Base-by-base conservation (phyloP, 164 flowering plant species). In the Magnolia changhungtana region DNA sequence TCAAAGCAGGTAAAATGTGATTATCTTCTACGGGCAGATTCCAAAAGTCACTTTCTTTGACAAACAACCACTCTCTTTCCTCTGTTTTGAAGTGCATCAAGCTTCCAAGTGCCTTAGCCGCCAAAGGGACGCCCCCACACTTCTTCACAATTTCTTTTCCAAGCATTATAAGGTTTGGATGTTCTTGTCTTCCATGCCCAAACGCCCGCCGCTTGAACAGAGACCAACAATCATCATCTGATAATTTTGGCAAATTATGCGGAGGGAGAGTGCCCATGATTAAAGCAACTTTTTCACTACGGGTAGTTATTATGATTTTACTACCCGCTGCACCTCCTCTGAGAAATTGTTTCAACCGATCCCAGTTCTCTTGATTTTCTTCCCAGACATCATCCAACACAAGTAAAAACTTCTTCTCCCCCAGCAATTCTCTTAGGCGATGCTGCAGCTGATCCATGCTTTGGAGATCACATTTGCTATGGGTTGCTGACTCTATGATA, bases 71-170 rank as follows among this genome's bases (percentile, higher is more conserved):
- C 13, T 73, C 79, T 0, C 49, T 5, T 51, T 63, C 63, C 21
- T 66, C 51, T 16, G 59, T 61, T 50, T 80, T 76, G 7, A 27
- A 50, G 19, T 71, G 67, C 76, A 80, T 16, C 3, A 73, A 61
- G n/a, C 79, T 51, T 27, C 77, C 82, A 0, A 80, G 19, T 8
- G 71, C 24, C 52, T 80, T 76, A 1, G 58, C 82, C 0, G 76
- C 76, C 4, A 80, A 61, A 14, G 82, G 82, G 3, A 80, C 27
- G 49, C 82, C 82, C 27, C 63, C 37, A 64, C 82, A 80, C 29
- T 76, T 80, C 3, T 61, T 50, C 1, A 72, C 78, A 29, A 78
- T 72, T 37, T 75, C 55, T 23, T 64, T 63, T 8, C 77, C 78
- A 68, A 64, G 69, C 1, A 27, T 10, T 2, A 10, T 50, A 71